A percentile compares a stretch with the other conserved stretches of the same genome.
phyloP scores from a whole-genome alignment of 73 alveolate genomes.

The Paramecium caudatum region DNA sequence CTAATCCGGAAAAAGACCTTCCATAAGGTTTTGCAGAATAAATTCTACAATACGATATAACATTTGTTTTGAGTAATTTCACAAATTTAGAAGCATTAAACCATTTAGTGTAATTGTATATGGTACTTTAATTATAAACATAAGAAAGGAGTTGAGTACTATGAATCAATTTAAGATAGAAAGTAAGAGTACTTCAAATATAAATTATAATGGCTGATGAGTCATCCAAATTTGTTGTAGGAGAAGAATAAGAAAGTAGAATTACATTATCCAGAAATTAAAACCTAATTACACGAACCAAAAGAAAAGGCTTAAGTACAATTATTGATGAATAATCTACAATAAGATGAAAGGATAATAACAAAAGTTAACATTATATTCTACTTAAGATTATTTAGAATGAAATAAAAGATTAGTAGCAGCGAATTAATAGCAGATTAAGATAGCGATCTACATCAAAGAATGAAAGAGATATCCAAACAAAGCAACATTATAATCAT shows the following conservation, averaged over 20 bases:
- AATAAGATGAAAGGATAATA: constrained; percentile 9
- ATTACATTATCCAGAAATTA: constrained; percentile 22
- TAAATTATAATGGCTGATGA: not conserved
- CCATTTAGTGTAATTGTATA: constrained; percentile 36
- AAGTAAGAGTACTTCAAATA: not conserved
- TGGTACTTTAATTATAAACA: not conserved
- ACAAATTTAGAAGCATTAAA: constrained; percentile 51
- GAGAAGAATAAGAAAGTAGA: not conserved
- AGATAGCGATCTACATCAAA: not conserved
- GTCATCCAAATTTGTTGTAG: not conserved
- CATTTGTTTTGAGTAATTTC: constrained; percentile 40
- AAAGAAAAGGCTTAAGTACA: not conserved
- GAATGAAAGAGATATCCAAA: not conserved
- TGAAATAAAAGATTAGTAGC: constrained; percentile 17
- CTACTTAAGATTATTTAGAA: constrained; percentile 1
- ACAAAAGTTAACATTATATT: too few species aligned
- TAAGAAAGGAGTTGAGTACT: constrained; percentile 30
- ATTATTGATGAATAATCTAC: not conserved
- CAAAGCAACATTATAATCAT: not conserved
- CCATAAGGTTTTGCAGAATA: constrained; percentile 49
- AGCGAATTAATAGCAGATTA: not conserved
- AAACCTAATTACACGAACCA: not conserved
- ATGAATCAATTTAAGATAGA: constrained; percentile 10
- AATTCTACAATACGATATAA: constrained; percentile 5
- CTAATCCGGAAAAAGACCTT: not conserved